Conservation (phyloP, 371 early-diverging fungal genomes). For the Blakeslea trispora region DNA sequence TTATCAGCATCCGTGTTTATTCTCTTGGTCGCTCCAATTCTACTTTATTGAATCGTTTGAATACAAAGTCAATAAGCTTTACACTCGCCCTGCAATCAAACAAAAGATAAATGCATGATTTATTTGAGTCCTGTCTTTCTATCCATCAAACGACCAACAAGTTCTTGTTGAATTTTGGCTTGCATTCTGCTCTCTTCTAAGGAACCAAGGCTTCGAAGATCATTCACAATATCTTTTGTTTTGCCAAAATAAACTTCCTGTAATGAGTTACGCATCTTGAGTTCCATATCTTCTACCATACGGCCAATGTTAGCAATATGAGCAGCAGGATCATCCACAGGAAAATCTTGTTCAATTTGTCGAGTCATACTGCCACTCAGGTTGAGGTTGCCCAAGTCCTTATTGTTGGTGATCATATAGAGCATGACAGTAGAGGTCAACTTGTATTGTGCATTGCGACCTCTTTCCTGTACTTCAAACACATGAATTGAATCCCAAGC, state of each 20-base stretch:
- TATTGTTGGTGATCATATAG: conserved; percentile 75
- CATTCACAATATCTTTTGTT: conserved; percentile 95
- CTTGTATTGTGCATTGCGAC: conserved; percentile 87
- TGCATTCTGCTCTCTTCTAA: conserved; percentile 69
- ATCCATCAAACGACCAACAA: conserved; percentile 68
- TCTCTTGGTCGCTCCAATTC: no score
- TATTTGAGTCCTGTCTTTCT: conserved; percentile 23
- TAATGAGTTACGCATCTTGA: conserved; percentile 91
- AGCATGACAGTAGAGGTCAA: conserved; percentile 95
- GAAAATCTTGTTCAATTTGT: conserved; percentile 86
- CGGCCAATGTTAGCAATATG: conserved; percentile 95
- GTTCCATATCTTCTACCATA: conserved; percentile 97
- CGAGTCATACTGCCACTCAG: conserved; percentile 93
- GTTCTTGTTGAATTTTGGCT: conserved; percentile 70
- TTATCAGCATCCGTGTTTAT: no score
- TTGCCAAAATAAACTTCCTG: conserved; percentile 98
- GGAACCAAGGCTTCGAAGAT: conserved; percentile 78
- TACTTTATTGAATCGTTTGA: no score
- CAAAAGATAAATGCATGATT: no score
- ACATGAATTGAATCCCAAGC: conserved; percentile 99
- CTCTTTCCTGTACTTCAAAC: conserved; percentile 84
- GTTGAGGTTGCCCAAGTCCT: conserved; percentile 77
- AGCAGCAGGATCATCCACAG: conserved; percentile 72
- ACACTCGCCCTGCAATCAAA: no score
- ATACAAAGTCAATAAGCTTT: no score